A percentile compares a stretch with the other conserved stretches of the same genome.
Conservation (phyloP, 345 rosid genomes). For the Jatropha curcas region DNA sequence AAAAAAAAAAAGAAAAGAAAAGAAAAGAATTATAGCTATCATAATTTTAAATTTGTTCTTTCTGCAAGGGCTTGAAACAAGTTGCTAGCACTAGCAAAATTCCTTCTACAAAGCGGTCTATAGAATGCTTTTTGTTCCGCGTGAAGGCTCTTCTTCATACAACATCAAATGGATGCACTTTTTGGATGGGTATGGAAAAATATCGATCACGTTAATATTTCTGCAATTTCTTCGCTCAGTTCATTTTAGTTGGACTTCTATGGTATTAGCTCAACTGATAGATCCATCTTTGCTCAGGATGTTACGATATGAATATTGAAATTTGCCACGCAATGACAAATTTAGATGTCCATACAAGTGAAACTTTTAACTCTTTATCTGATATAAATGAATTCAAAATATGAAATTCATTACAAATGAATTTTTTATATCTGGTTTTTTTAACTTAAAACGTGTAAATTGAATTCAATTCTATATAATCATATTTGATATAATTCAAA, state of each 20-base stretch:
- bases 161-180: conserved; percentile 64
- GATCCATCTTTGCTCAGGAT: neutral
- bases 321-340: neutral
- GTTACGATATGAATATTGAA: neutral
- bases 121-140: conserved; percentile 80
- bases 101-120: conserved; percentile 72
- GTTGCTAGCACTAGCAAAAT: conserved; percentile 70
- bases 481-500: too few species aligned
- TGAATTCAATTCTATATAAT: too few species aligned
- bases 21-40: neutral
- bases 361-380: too few species aligned
- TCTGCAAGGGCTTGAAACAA: conserved; percentile 68
- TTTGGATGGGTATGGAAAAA: conserved; percentile 76
- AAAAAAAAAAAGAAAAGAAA: too few species aligned
- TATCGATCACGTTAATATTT: neutral
- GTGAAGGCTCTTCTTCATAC: conserved; percentile 83
- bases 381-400: too few species aligned
- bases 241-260: neutral
- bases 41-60: conserved; percentile 20
- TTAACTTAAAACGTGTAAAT: too few species aligned
- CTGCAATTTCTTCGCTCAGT: neutral
- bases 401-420: too few species aligned
- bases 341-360: neutral
- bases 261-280: neutral
- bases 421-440: too few species aligned